phyloP scores from a whole-genome alignment of 345 rosid genomes.

The Salix exigua region DNA sequence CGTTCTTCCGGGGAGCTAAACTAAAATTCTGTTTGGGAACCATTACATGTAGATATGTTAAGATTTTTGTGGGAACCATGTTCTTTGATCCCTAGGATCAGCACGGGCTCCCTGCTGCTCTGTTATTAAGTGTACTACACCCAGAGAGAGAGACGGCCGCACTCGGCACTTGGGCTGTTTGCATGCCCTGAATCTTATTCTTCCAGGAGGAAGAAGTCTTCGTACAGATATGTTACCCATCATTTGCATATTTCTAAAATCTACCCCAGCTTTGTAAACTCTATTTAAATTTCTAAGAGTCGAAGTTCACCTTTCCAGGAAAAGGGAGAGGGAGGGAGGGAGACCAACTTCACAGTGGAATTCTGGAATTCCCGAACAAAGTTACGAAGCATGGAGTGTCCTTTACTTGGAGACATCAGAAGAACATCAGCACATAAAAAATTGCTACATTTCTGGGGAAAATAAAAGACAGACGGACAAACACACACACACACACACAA shows the following conservation, averaged over 20 bases:
- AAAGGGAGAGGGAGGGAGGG: background rate
- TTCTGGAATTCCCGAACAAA: background rate
- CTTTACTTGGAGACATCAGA: background rate
- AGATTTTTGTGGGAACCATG: background rate
- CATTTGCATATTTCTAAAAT: background rate
- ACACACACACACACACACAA: too few relatives aligned
- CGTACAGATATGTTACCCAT: background rate
- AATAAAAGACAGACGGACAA: background rate
- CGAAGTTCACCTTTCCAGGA: background rate
- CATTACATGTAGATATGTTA: background rate
- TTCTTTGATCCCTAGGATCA: background rate
- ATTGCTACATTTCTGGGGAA: background rate
- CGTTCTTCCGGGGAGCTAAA: background rate
- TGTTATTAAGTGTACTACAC: background rate
- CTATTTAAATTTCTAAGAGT: background rate
- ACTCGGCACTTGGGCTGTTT: background rate
- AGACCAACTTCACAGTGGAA: background rate
- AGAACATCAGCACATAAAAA: constrained; percentile 2
- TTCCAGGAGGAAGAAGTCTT: background rate
- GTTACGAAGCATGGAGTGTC: background rate
- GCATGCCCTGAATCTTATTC: background rate
- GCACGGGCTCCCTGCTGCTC: background rate
- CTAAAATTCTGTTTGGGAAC: background rate
- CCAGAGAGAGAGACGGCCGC: background rate
- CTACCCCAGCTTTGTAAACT: background rate